These are phyloP conservation scores for Trichoderma parareesei DNA, from an alignment of 495 filamentous ascomycete species.

Conservation along the genomic window DNA sequence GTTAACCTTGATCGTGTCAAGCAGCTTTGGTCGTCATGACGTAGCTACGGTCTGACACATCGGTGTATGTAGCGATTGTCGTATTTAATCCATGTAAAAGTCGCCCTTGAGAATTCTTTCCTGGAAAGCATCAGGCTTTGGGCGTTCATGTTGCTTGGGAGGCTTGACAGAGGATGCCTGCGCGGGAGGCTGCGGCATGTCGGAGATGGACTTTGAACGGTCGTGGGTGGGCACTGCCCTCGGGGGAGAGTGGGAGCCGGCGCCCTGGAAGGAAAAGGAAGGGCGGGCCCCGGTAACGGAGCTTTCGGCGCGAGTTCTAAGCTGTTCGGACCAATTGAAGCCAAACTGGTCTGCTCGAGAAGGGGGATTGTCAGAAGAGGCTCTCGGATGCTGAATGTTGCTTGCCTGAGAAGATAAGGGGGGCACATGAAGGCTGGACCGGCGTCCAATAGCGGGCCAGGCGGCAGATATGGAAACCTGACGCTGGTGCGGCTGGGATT, in stretches of 20 bases:
- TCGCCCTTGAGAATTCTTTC: conserved; percentile 96
- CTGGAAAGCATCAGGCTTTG: conserved; percentile 83
- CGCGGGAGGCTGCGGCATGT: conserved; percentile 56
- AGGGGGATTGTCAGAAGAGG: conserved; percentile 50
- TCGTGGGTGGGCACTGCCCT: conserved; percentile 43
- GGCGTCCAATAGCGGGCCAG: conserved; percentile 18
- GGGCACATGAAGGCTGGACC: conserved; percentile 17
- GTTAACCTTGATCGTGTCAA: too few relatives aligned
- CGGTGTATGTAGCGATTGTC: too few relatives aligned
- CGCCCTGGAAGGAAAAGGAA: conserved; percentile 35
- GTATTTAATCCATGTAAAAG: conserved; percentile 88
- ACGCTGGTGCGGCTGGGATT: background rate
- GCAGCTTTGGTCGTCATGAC: too few relatives aligned
- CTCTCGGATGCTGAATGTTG: conserved; percentile 44
- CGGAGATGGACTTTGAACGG: conserved; percentile 58
- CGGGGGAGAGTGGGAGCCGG: conserved; percentile 28
- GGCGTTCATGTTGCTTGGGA: conserved; percentile 35
- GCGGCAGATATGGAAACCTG: conserved; percentile 15
- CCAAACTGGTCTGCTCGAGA: conserved; percentile 63
- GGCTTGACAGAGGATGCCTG: conserved; percentile 36
- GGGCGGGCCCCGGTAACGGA: conserved; percentile 53
- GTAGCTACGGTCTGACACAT: too few relatives aligned
- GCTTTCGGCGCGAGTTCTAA: conserved; percentile 81
- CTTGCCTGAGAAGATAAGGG: conserved; percentile 39
- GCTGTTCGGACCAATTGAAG: conserved; percentile 92